These are phyloP conservation scores for Monosporascus sp. DNA, from an alignment of 2,329 filamentous ascomycete genomes.

Conservation along the genomic window DNA sequence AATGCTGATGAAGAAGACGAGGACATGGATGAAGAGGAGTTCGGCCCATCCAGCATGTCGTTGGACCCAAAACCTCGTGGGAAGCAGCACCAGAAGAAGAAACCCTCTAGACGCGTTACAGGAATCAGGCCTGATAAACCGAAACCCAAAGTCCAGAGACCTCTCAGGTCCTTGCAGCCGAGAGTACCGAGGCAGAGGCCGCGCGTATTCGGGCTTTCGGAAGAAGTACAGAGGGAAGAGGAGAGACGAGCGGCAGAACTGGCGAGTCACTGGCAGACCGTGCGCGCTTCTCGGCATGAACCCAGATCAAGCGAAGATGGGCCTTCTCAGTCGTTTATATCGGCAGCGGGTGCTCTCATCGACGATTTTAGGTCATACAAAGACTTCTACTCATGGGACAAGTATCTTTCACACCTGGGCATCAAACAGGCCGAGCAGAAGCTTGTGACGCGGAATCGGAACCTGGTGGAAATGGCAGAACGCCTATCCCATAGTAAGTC, in stretches of 20 bases:
- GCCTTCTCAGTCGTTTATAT: constrained; percentile 50
- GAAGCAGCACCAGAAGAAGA: constrained; percentile 22
- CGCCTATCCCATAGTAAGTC: constrained; percentile 48
- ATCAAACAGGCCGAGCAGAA: constrained; percentile 30
- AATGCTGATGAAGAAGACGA: constrained; percentile 19
- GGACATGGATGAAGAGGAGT: constrained; percentile 17
- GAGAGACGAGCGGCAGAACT: constrained; percentile 26
- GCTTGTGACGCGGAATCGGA: constrained; percentile 28
- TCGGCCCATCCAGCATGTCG: constrained; percentile 11
- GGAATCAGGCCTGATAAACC: constrained; percentile 12
- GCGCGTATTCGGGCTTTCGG: constrained; percentile 24
- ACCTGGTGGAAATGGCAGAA: constrained; percentile 50
- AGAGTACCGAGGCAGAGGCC: constrained; percentile 17
- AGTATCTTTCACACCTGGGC: constrained; percentile 54
- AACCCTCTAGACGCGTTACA: background rate
- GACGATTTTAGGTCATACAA: constrained; percentile 60
- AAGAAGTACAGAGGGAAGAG: constrained; percentile 25
- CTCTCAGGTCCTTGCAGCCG: constrained; percentile 16
- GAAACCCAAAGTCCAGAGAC: constrained; percentile 6
- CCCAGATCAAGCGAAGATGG: constrained; percentile 27
- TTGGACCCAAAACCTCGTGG: constrained; percentile 13
- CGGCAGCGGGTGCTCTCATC: constrained; percentile 51
- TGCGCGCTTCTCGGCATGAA: constrained; percentile 23
- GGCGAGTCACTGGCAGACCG: constrained; percentile 32
- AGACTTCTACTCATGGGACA: constrained; percentile 62